Conservation (phyloP, 495 filamentous ascomycete species). For the Saxophila tyrrhenica region DNA sequence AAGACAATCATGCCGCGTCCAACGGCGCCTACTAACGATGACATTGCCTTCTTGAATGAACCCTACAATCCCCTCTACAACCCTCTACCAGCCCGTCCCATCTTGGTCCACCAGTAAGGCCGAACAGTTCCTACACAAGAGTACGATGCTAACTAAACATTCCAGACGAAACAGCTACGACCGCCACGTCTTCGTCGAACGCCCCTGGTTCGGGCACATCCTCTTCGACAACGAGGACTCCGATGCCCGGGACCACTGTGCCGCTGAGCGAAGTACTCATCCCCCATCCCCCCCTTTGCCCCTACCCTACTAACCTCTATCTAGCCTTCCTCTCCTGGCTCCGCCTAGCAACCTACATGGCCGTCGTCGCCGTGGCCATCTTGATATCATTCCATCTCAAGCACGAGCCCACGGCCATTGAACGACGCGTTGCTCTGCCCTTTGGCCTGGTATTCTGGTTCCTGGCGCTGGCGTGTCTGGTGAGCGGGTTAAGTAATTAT, state of each 20-base stretch:
- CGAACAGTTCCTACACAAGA: neutral
- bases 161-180: slow-evolving; percentile 27
- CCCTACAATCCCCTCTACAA: slow-evolving; percentile 30
- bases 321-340: slow-evolving; percentile 88
- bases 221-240: slow-evolving; percentile 81
- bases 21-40: neutral
- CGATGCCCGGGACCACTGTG: slow-evolving; percentile 78
- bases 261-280: slow-evolving; percentile 57
- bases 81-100: slow-evolving; percentile 19
- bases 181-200: slow-evolving; percentile 47
- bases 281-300: neutral
- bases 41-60: slow-evolving; percentile 19
- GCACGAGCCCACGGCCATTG: slow-evolving; percentile 51
- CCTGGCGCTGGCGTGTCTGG: slow-evolving; percentile 61
- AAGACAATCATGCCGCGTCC: neutral
- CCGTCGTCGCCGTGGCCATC: slow-evolving; percentile 80
- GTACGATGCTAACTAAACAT: neutral
- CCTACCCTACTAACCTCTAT: slow-evolving; percentile 7
- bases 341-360: slow-evolving; percentile 79
- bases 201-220: slow-evolving; percentile 63
- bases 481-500: slow-evolving; percentile 74
- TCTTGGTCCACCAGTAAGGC: slow-evolving; percentile 30
- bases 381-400: slow-evolving; percentile 88
- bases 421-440: slow-evolving; percentile 66
- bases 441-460: slow-evolving; percentile 84